phyloP scores from a whole-genome alignment of 2,329 filamentous ascomycete species.

The Clarireedia hainanense region DNA sequence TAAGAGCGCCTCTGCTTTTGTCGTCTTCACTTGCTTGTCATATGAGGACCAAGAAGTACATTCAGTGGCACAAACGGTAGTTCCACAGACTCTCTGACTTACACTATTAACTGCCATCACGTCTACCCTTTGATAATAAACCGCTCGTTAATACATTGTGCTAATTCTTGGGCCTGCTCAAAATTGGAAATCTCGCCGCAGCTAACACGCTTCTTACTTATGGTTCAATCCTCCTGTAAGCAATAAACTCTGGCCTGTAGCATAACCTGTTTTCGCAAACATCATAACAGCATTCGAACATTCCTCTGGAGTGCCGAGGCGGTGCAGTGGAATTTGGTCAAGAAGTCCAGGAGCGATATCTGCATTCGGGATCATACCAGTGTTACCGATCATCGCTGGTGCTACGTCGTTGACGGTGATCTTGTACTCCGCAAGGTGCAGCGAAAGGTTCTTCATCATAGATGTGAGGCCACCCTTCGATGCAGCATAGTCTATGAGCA shows the following conservation, averaged over 20 bases:
- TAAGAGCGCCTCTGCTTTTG: too few relatives aligned
- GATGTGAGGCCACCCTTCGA: constrained; percentile 39
- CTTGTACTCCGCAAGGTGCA: constrained; percentile 34
- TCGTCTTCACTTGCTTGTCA: too few relatives aligned
- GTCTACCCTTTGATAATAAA: too few relatives aligned
- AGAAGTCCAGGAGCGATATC: constrained; percentile 21
- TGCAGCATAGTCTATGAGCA: constrained; percentile 21
- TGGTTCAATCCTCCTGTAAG: constrained; percentile 33
- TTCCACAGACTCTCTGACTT: too few relatives aligned
- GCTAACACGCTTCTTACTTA: not conserved
- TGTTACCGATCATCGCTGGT: constrained; percentile 38
- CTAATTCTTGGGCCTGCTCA: too few relatives aligned
- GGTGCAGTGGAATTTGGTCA: constrained; percentile 35
- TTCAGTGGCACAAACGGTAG: too few relatives aligned
- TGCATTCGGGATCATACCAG: constrained; percentile 35
- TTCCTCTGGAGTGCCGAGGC: constrained; percentile 37
- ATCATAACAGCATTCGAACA: constrained; percentile 39
- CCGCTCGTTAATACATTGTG: too few relatives aligned
- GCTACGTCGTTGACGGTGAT: constrained; percentile 42
- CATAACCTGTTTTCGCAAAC: constrained; percentile 39
- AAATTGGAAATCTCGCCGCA: too few relatives aligned
- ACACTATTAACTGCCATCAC: too few relatives aligned
- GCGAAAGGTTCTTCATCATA: constrained; percentile 39
- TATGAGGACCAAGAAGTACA: too few relatives aligned
- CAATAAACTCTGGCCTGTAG: constrained; percentile 38